Evolutionary conservation across 73 alveolate species (phyloP).

Genomic region (Blepharisma japonicum): DNA sequence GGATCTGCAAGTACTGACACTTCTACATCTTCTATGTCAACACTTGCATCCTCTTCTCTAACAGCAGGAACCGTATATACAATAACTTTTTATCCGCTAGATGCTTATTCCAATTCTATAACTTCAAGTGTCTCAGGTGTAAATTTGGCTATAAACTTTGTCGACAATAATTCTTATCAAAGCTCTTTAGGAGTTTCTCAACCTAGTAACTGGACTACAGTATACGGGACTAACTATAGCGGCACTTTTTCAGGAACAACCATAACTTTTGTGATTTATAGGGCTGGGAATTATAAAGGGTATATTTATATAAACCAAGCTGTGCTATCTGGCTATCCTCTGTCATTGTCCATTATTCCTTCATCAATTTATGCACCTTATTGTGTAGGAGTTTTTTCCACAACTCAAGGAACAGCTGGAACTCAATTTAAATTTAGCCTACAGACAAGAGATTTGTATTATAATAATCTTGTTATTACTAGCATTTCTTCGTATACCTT

Average conservation of each 20-base stretch:
- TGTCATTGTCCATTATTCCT: background rate
- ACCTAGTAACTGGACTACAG: background rate
- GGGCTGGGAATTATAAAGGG: background rate
- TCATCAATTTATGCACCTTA: background rate
- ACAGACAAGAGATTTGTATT: conserved; percentile 11
- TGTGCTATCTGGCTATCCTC: background rate
- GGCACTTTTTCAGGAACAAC: background rate
- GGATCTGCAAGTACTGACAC: too few relatives aligned
- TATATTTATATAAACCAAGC: background rate
- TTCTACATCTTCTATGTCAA: too few relatives aligned
- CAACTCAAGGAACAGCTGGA: background rate
- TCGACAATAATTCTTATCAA: background rate
- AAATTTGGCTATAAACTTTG: background rate
- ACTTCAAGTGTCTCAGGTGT: background rate
- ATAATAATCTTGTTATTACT: background rate
- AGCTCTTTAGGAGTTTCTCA: conserved; percentile 15
- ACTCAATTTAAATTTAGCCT: background rate
- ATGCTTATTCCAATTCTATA: background rate
- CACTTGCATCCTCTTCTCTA: background rate
- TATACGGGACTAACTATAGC: background rate
- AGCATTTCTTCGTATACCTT: background rate
- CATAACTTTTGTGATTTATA: background rate
- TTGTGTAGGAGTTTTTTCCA: background rate
- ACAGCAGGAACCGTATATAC: conserved; percentile 1
- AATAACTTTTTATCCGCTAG: background rate